Evolutionary conservation across 164 flowering plant species (phyloP).

Genomic region (Chimonanthus salicifolius): DNA sequence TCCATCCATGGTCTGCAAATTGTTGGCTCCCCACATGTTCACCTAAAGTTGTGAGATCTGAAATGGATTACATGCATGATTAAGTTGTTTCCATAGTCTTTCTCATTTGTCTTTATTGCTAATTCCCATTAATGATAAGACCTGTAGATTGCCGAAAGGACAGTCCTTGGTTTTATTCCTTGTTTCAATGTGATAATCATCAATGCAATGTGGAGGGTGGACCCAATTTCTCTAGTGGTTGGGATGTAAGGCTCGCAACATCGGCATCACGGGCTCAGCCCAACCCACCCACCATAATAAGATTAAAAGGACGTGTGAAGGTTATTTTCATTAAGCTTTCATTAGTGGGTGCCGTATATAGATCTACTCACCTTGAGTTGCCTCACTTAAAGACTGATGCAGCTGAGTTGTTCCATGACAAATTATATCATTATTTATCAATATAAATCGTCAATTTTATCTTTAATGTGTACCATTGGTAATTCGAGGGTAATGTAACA

Average conservation of each 20-base stretch:
- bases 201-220: not conserved
- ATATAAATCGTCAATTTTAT: too few species aligned
- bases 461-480: too few species aligned
- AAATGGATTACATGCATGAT: slow-evolving; percentile 8
- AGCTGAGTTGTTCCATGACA: too few species aligned
- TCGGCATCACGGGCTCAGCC: not conserved
- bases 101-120: not conserved
- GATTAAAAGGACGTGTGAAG: not conserved
- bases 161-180: not conserved
- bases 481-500: too few species aligned
- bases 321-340: not conserved
- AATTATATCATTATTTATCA: too few species aligned
- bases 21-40: slow-evolving; percentile 8
- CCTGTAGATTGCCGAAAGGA: slow-evolving; percentile 5
- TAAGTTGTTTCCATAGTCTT: not conserved
- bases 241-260: slow-evolving; percentile 6
- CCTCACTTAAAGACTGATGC: too few species aligned
- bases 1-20: not conserved
- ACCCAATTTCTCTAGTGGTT: slow-evolving; percentile 2
- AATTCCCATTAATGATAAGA: not conserved
- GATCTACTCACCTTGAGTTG: too few species aligned
- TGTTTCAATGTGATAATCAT: not conserved
- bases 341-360: not conserved
- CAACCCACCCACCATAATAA: slow-evolving; percentile 3
- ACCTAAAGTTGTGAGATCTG: slow-evolving; percentile 6